These are phyloP conservation scores for Talaromyces sp. DNA, from an alignment of 2,329 filamentous ascomycete species.

Conservation along the genomic window DNA sequence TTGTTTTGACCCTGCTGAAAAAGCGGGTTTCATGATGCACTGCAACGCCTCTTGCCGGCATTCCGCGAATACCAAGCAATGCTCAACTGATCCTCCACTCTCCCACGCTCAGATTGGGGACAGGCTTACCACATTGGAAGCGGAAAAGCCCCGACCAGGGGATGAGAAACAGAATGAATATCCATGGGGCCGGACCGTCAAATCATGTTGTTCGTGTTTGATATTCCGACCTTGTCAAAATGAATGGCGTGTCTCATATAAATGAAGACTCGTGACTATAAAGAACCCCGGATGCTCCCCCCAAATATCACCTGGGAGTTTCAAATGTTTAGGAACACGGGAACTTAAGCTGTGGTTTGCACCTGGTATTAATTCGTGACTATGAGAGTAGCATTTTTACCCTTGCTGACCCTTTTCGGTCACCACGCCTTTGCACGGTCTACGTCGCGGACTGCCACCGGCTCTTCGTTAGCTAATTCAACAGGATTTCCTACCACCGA, in stretches of 20 bases:
- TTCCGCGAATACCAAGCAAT: conserved; percentile 5
- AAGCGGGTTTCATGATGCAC: background rate
- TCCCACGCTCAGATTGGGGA: background rate
- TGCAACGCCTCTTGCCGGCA: conserved; percentile 8
- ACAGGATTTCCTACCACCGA: conserved; percentile 19
- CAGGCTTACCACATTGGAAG: background rate
- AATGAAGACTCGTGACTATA: background rate
- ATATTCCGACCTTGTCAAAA: background rate
- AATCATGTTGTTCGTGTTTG: background rate
- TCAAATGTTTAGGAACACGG: background rate
- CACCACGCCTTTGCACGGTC: background rate
- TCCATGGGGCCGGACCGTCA: background rate
- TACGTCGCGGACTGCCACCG: background rate
- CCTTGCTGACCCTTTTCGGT: background rate
- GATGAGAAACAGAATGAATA: background rate
- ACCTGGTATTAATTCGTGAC: background rate
- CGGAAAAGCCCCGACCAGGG: background rate
- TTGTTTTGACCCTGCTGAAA: background rate
- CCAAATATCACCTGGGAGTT: background rate
- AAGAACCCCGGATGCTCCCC: background rate
- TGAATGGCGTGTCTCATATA: background rate
- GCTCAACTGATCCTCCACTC: background rate
- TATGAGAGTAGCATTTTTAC: background rate
- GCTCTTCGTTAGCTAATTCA: background rate
- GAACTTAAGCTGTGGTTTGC: background rate